Conservation (phyloP, 148 eudicot genomes). For the Amaranthus palmeri region DNA sequence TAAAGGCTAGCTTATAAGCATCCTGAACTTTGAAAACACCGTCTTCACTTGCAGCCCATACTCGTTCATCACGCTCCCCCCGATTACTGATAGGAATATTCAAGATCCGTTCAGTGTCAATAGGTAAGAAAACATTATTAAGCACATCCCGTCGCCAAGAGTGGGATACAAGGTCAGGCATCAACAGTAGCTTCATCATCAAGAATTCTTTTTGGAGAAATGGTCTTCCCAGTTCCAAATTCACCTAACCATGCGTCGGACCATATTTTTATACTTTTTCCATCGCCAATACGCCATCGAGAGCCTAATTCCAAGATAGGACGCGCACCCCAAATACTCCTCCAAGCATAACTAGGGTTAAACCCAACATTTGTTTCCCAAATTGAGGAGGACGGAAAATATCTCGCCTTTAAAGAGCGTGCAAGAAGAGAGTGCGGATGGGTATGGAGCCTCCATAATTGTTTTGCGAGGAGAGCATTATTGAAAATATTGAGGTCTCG, state of each 20-base stretch:
- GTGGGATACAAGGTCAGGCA: not conserved
- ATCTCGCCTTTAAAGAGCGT: not conserved
- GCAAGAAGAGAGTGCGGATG: too few species aligned
- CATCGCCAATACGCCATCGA: not conserved
- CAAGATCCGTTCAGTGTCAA: not conserved
- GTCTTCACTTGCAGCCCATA: not conserved
- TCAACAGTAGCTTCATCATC: not conserved
- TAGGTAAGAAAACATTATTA: not conserved
- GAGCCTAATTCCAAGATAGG: not conserved
- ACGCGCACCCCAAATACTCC: not conserved
- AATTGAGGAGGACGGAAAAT: not conserved
- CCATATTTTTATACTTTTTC: not conserved
- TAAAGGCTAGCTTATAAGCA: not conserved
- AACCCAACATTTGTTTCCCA: not conserved
- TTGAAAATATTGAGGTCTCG: too few species aligned
- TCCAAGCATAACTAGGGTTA: not conserved
- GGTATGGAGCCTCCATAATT: too few species aligned
- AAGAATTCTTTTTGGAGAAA: not conserved
- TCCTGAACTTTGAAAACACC: not conserved
- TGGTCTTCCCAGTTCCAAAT: not conserved
- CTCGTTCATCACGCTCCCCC: not conserved
- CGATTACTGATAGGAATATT: not conserved
- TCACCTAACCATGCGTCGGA: not conserved
- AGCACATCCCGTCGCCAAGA: not conserved
- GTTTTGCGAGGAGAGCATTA: too few species aligned